Base-by-base conservation (phyloP, 345 rosid species). In the Gossypium herbaceum region DNA sequence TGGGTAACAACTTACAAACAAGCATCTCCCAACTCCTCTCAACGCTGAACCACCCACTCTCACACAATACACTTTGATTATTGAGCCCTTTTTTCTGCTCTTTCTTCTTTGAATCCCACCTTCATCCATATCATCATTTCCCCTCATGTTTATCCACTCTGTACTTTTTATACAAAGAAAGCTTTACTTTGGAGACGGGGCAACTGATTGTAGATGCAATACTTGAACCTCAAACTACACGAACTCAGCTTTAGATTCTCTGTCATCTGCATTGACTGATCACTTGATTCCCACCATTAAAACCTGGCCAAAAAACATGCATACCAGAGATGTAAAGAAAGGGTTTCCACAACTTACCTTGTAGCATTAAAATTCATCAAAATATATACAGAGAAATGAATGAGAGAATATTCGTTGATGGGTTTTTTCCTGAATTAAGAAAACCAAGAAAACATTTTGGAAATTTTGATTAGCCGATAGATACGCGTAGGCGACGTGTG, bases 1-100 rank as follows among this genome's bases (percentile, higher is more conserved):
- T 11, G 88, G 90, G 65, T 76, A 85, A 62, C 83, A 83, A 47
- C 81, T 68, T 66, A 87, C 83, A 70, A 81, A 87, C 75, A 83
- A 64, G 72, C 88, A 85, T 66, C 90, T 80, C 9, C 86, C 78
- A 24, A 80, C 27, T 54, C 86, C 79, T 71, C 79, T 78, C 27
- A 77, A 70, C 34, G 73, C 81, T 1, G 77, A 80, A 3, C 29
- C 7, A 24, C 79, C 73, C 6, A 75, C 75, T 0, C 70, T 73
- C 39, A 61, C 43, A 52, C 82, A 58, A 27, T 51, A 50, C 9
- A 19, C 73, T 69, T 25, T 50, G 9, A 17, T 20, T 56, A 19
- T 50, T 16, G 24, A 25, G 16, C 58, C 58, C 3, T 16, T 68
- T 50, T 48, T 50, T 25, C 57, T 27, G 41, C 80, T 39, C 64